phyloP scores from a whole-genome alignment of 2,329 filamentous ascomycete species.

The Aspergillus cejpii region DNA sequence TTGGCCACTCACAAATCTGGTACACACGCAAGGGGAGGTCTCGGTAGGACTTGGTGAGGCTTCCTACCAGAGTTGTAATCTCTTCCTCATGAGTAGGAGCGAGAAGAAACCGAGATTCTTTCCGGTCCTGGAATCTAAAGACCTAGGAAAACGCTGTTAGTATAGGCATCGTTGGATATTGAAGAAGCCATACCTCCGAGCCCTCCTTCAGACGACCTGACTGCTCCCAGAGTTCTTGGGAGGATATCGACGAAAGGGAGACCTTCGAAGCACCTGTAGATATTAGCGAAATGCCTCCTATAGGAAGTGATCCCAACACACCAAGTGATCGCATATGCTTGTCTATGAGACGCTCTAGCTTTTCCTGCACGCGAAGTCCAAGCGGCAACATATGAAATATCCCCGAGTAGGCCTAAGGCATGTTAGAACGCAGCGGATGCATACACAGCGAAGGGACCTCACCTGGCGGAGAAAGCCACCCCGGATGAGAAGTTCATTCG shows the following conservation, averaged over 20 bases:
- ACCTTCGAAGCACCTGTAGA: constrained; percentile 66
- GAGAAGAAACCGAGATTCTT: constrained; percentile 65
- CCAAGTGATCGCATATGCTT: constrained; percentile 76
- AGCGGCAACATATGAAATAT: constrained; percentile 89
- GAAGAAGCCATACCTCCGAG: constrained; percentile 58
- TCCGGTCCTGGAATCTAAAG: constrained; percentile 74
- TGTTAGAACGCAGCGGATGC: background rate
- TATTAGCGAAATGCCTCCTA: background rate
- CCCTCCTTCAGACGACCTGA: constrained; percentile 73
- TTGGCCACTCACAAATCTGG: constrained; percentile 65
- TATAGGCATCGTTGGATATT: background rate
- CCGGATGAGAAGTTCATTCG: constrained; percentile 60
- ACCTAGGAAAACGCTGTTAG: constrained; percentile 48
- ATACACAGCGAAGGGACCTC: constrained; percentile 15
- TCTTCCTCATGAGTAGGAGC: constrained; percentile 96
- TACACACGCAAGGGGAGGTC: constrained; percentile 80
- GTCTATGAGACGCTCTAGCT: constrained; percentile 78
- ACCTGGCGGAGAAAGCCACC: constrained; percentile 70
- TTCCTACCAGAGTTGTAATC: constrained; percentile 73
- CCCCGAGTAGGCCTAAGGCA: constrained; percentile 66
- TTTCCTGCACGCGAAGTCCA: constrained; percentile 78
- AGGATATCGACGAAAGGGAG: constrained; percentile 76
- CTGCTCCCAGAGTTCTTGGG: constrained; percentile 72
- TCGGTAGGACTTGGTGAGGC: constrained; percentile 71
- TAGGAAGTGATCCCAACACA: constrained; percentile 26